phyloP scores from a whole-genome alignment of 768 basidiomycete species.

The Lactarius vividus region DNA sequence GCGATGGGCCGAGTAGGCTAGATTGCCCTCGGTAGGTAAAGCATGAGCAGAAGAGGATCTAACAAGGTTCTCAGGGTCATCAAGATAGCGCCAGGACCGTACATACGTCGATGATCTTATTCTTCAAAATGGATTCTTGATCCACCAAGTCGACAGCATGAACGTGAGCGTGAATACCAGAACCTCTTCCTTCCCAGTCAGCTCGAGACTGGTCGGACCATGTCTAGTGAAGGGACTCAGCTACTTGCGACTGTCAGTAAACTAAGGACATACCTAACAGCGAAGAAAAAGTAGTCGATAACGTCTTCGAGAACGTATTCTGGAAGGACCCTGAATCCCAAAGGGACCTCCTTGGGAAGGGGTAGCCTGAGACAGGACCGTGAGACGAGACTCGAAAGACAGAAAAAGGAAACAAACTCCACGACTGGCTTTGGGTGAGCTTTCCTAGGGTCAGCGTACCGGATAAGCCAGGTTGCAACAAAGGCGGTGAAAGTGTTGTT shows the following conservation, averaged over 20 bases:
- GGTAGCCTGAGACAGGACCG: slow-evolving; percentile 60
- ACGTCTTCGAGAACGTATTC: slow-evolving; percentile 95
- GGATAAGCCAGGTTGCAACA: slow-evolving; percentile 90
- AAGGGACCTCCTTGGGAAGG: slow-evolving; percentile 79
- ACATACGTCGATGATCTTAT: slow-evolving; percentile 89
- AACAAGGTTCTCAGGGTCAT: slow-evolving; percentile 15
- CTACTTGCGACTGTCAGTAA: neutral
- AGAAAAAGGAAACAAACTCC: slow-evolving; percentile 47
- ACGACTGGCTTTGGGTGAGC: slow-evolving; percentile 67
- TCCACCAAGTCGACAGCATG: slow-evolving; percentile 92
- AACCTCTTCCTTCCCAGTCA: slow-evolving; percentile 82
- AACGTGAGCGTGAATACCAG: slow-evolving; percentile 88
- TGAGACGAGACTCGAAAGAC: neutral
- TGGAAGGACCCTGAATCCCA: slow-evolving; percentile 82
- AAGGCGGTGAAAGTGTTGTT: slow-evolving; percentile 85
- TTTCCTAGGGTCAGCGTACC: slow-evolving; percentile 80
- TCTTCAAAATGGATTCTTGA: slow-evolving; percentile 98
- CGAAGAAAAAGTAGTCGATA: slow-evolving; percentile 83
- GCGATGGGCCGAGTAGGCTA: slow-evolving; percentile 75
- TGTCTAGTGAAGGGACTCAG: slow-evolving; percentile 38
- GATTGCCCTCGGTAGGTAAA: slow-evolving; percentile 61
- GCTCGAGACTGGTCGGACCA: slow-evolving; percentile 76
- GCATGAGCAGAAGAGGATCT: slow-evolving; percentile 76
- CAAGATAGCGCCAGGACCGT: neutral
- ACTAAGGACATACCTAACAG: slow-evolving; percentile 59